Base-by-base conservation (phyloP, 108 stramenopile genomes). In the Nitzschia inconspicua region DNA sequence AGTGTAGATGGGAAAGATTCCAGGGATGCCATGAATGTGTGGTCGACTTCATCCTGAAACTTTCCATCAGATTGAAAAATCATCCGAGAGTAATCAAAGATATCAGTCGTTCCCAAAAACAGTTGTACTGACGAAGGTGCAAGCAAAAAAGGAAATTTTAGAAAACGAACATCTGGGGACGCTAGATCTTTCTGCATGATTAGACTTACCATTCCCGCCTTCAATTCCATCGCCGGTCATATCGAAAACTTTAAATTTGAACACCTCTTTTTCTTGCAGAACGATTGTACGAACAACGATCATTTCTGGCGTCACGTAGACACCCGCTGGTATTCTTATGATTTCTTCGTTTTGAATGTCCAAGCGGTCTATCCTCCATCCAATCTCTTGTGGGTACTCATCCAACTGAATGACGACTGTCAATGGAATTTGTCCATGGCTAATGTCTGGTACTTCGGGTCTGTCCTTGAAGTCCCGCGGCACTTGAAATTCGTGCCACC, bases 351-450 rank as follows among this genome's bases (percentile, higher is more conserved):
- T 53, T 16, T 54, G 39, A 11, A 60, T 25, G 2, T 31, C 46
- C 8, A 76, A 26, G 23, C 57, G 46, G 14, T 67, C 66, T 9
- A 74, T 35, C 28, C 62, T 47, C 75, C 75, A 70, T 40, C 69
- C 65, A 18, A 32, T 56, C 27, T 70, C 75, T 43, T 16, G 25
- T 14, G 75, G 75, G 24, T 48, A 58, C 14, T 40, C 25, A 35
- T 74, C 73, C 29, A 73, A 32, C 20, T 60, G 53, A 1, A 73
- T 23, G 25, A 46, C 58, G 26, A 73, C 28, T 19, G 72, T 73
- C 31, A 78, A 27, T n/a, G 52, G 63, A 42, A 68, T 75, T 32
- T 68, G 35, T n/a, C 71, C 70, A 16, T 71, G 59, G 26, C 41
- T 52, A 42, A 60, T 35, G 4, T 34, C n/a, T 4, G 48, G 25